phyloP scores from a whole-genome alignment of 495 filamentous ascomycete genomes.

The Neurospora hispaniola region DNA sequence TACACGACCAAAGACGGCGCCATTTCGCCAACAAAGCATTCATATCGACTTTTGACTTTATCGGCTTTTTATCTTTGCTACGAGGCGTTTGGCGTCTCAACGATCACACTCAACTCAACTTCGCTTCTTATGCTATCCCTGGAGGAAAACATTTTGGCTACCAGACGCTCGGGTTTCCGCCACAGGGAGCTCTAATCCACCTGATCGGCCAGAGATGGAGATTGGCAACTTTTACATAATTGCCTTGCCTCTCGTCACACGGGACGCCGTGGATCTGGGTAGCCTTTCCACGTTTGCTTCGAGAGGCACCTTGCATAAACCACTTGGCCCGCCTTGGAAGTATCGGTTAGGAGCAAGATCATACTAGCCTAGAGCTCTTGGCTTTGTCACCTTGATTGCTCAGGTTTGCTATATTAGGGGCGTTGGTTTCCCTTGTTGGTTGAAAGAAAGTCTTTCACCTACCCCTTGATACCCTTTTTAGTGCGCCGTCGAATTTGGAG shows the following conservation, averaged over 20 bases:
- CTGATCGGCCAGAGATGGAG: not conserved
- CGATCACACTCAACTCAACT: not conserved
- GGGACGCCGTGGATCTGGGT: not conserved
- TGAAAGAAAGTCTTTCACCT: not conserved
- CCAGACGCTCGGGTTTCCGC: not conserved
- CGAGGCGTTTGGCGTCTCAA: not conserved
- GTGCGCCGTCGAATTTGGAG: not conserved
- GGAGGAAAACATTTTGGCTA: not conserved
- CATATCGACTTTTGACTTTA: not conserved
- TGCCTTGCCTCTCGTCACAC: not conserved
- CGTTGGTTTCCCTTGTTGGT: not conserved
- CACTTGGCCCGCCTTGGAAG: not conserved
- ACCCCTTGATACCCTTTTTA: not conserved
- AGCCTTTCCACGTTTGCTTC: not conserved
- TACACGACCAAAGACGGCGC: not conserved
- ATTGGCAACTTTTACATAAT: not conserved
- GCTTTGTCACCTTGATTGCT: not conserved
- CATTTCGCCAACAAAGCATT: not conserved
- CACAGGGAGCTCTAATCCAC: not conserved
- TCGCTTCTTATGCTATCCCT: not conserved
- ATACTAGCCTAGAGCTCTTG: not conserved
- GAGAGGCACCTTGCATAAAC: not conserved
- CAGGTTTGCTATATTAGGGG: not conserved
- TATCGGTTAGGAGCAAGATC: not conserved
- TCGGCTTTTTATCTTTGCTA: not conserved